Base-by-base conservation (phyloP, 805 yeast species). In the Wickerhamomyces queroliae region DNA sequence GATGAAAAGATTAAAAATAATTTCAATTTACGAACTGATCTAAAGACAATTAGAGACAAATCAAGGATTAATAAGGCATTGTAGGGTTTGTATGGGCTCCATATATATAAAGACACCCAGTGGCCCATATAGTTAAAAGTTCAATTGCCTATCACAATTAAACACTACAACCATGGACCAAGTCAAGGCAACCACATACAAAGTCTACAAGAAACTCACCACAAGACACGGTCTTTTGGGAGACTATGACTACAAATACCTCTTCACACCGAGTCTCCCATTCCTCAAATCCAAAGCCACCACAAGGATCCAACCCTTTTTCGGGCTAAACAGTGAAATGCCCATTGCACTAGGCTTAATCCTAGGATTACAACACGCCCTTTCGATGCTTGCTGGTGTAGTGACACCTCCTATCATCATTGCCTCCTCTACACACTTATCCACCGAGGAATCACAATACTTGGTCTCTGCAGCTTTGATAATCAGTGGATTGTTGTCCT, bases 341-440 rank as follows among this genome's bases (percentile, higher is more conserved):
- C 97, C 97, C 1, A 49, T 88, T n/a, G 49, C 83, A 7, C 66
- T 89, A 41, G 95, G 95, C 1, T 59, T 83, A 41, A 41, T 89
- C 10, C 71, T 90, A 25, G 96, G 97, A 15, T 70, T 89, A 46
- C 96, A 89, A 65, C 97, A 89, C 57, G 66, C 95, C 1, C 61
- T 89, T 47, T 79, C 96, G 20, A 89, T 90, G 96, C 65, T 89
- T 64, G 96, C 96, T 13, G 96, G 96, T 53, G 76, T 89, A 37
- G 83, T 84, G 27, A 68, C 93, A 7, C 95, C 96, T 8, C 91
- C 95, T 3, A 64, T 89, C 39, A 67, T 89, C 47, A 83, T 87
- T 36, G 67, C 89, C 0, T 50, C 69, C 11, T 59, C 74, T 21
- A 91, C 91, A 8, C 71, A 83, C 56, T 67, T 89, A 35, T 63